Evolutionary conservation across 768 basidiomycete species (phyloP).

Genomic region (Xerocomellus amylosporus): DNA sequence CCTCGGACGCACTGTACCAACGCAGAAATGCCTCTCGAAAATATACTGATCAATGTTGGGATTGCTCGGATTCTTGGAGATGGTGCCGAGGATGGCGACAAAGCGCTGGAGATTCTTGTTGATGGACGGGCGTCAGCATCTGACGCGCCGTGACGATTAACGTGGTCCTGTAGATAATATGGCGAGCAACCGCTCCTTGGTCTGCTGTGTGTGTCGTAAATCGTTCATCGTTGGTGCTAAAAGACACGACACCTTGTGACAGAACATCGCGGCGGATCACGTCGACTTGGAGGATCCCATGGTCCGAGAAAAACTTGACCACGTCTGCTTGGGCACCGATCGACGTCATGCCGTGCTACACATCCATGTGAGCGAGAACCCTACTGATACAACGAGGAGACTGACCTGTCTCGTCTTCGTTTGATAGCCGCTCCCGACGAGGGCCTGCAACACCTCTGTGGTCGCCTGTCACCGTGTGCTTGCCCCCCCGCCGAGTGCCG

Average conservation of each 20-base stretch:
- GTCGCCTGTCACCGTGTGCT: conserved; percentile 90
- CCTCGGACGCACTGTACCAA: conserved; percentile 64
- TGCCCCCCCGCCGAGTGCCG: conserved; percentile 50
- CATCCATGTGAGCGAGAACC: neutral
- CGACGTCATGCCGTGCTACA: conserved; percentile 87
- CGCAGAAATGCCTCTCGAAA: conserved; percentile 91
- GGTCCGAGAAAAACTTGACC: conserved; percentile 95
- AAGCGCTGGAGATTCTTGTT: conserved; percentile 64
- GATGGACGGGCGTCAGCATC: conserved; percentile 64
- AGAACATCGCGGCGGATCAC: conserved; percentile 95
- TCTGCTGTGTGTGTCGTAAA: conserved; percentile 51
- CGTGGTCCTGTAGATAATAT: too few relatives aligned
- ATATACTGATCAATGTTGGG: conserved; percentile 97
- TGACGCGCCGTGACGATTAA: conserved; percentile 86
- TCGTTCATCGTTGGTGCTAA: neutral
- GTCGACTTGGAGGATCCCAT: conserved; percentile 91
- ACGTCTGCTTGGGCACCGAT: conserved; percentile 91
- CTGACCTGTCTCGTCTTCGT: conserved; percentile 78
- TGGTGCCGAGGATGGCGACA: conserved; percentile 78
- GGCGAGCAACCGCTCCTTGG: too few relatives aligned
- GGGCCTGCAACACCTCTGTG: conserved; percentile 90
- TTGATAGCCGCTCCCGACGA: conserved; percentile 80
- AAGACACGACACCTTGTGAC: conserved; percentile 66
- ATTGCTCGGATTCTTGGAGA: conserved; percentile 95
- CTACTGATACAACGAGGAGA: neutral